Evolutionary conservation across 106 monocot genomes (phyloP).

Genomic region (Dendrobium huoshanense): DNA sequence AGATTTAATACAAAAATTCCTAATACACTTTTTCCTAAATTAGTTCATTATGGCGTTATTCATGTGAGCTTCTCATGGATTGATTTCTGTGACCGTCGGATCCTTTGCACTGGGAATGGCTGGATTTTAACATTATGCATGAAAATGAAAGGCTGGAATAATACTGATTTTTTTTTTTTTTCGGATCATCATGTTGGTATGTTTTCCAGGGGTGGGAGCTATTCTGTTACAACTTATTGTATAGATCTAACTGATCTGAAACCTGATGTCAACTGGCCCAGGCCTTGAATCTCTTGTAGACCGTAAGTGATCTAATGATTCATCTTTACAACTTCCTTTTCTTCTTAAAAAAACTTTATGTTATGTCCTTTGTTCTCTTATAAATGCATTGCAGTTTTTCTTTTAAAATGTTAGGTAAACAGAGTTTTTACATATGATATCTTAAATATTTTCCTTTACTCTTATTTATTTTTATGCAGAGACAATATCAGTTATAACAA

Average conservation of each 20-base stretch:
- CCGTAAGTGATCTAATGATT: conserved; percentile 20
- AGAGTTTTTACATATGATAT: not conserved
- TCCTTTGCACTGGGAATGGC: too few relatives aligned
- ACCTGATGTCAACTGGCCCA: conserved; percentile 31
- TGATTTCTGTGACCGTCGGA: too few relatives aligned
- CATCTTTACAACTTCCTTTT: not conserved
- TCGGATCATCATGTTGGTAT: not conserved
- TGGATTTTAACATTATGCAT: not conserved
- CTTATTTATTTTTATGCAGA: conserved; percentile 39
- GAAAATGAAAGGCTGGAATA: too few relatives aligned
- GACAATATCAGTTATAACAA: conserved; percentile 89
- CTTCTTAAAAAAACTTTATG: too few relatives aligned
- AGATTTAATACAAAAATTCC: too few relatives aligned
- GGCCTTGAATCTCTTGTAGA: conserved; percentile 58
- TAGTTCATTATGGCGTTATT: too few relatives aligned
- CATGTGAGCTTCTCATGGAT: too few relatives aligned
- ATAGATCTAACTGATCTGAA: not conserved
- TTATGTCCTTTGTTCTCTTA: not conserved
- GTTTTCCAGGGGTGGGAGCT: not conserved
- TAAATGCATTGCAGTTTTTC: not conserved
- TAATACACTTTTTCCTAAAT: too few relatives aligned
- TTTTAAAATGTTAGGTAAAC: not conserved
- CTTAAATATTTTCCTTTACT: not conserved
- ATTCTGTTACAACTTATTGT: not conserved
- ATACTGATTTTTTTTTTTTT: not conserved